Percentiles rank a stretch among this genome's conserved stretches.
These are phyloP conservation scores for Suillus placidus DNA, from an alignment of 768 basidiomycete genomes.

Conservation along the genomic window DNA sequence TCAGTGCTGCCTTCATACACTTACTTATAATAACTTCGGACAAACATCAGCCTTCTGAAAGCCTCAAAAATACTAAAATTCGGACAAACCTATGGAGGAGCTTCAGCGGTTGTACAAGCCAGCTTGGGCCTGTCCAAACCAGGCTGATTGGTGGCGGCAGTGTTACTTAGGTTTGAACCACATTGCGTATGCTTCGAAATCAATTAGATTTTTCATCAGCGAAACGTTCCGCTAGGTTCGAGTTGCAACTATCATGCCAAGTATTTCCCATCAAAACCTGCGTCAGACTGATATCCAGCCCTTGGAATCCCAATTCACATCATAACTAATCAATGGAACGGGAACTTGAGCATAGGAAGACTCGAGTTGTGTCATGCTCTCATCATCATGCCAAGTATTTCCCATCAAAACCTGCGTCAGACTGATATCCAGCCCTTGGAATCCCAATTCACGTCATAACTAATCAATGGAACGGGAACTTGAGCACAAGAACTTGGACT, in stretches of 20 bases:
- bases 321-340: not conserved
- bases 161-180: not conserved
- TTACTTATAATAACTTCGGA: too few relatives aligned
- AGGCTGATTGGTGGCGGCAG: too few relatives aligned
- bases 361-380: not conserved
- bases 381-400: not conserved
- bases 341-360: not conserved
- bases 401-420: too few relatives aligned
- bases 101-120: too few relatives aligned
- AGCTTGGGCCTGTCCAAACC: too few relatives aligned
- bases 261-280: too few relatives aligned
- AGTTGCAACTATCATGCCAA: not conserved
- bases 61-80: too few relatives aligned
- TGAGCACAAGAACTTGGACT: not conserved
- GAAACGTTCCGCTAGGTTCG: not conserved
- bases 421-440: not conserved
- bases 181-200: not conserved
- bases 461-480: not conserved
- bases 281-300: not conserved
- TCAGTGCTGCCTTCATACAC: too few relatives aligned
- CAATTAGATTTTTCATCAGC: not conserved
- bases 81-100: too few relatives aligned
- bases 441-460: not conserved
- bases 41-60: too few relatives aligned
- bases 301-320: not conserved